phyloP scores from a whole-genome alignment of 306 rosid species.

The Casuarina glauca region DNA sequence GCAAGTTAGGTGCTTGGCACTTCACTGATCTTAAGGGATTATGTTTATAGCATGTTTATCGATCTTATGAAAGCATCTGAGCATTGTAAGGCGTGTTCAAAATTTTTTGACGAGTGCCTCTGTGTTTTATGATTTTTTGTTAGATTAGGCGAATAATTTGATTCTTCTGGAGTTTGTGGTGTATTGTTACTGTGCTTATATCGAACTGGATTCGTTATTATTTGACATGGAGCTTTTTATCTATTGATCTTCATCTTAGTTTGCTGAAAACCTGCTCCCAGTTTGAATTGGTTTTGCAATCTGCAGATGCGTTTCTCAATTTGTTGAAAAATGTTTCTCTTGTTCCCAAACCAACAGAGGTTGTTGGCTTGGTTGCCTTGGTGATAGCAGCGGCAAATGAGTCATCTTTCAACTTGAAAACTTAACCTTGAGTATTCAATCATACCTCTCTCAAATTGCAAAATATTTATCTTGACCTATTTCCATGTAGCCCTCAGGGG shows the following conservation, averaged over 20 bases:
- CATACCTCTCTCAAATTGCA: too few species aligned
- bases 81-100: background rate
- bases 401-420: too few species aligned
- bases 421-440: too few species aligned
- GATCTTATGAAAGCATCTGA: background rate
- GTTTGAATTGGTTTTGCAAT: background rate
- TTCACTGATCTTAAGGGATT: background rate
- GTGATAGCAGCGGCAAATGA: too few species aligned
- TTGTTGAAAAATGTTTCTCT: too few species aligned
- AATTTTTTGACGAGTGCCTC: background rate
- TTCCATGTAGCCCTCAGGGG: too few species aligned
- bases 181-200: too few species aligned
- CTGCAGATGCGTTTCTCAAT: background rate
- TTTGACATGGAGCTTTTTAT: too few species aligned
- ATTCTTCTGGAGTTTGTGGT: background rate
- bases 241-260: background rate
- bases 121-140: background rate
- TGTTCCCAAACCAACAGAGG: too few species aligned
- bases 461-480: too few species aligned
- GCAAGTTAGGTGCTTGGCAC: background rate
- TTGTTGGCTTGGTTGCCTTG: too few species aligned
- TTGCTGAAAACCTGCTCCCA: background rate
- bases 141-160: background rate
- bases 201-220: too few species aligned
- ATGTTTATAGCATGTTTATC: background rate